Percentiles rank a stretch among this genome's conserved stretches.
These are phyloP conservation scores for Vachellia collinsii DNA, from an alignment of 306 rosid genomes.

Conservation along the genomic window DNA sequence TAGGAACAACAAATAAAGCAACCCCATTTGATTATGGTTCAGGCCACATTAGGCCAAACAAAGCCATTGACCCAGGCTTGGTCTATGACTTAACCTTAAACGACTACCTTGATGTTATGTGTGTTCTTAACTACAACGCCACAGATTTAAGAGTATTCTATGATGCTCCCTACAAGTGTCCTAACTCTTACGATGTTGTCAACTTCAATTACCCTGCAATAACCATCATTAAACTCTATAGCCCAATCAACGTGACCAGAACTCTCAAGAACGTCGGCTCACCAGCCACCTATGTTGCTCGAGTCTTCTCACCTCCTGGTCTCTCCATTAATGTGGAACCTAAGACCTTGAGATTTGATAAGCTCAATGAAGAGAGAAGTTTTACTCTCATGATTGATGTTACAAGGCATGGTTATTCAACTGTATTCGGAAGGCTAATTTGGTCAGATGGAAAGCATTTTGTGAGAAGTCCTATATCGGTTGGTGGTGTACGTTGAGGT, in stretches of 20 bases:
- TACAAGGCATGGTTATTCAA: neutral
- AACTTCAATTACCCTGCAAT: neutral
- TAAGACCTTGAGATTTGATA: neutral
- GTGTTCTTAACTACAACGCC: neutral
- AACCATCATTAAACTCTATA: neutral
- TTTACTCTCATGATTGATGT: neutral
- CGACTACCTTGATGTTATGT: neutral
- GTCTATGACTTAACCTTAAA: neutral
- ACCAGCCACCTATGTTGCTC: neutral
- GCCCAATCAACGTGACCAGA: neutral
- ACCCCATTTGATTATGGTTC: neutral
- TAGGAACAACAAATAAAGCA: neutral
- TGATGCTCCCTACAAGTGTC: neutral
- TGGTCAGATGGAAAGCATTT: neutral
- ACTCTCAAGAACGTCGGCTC: slow-evolving; percentile 4
- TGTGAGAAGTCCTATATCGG: neutral
- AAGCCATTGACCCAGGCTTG: neutral
- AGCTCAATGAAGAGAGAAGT: neutral
- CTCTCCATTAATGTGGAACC: neutral
- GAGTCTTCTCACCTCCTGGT: neutral
- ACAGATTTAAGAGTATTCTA: neutral
- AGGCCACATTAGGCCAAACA: neutral
- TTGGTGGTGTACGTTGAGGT: neutral
- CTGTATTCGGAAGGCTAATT: neutral
- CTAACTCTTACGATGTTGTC: neutral